phyloP scores from a whole-genome alignment of 1,284 basidiomycete species.

The Takashimella koratensis region DNA sequence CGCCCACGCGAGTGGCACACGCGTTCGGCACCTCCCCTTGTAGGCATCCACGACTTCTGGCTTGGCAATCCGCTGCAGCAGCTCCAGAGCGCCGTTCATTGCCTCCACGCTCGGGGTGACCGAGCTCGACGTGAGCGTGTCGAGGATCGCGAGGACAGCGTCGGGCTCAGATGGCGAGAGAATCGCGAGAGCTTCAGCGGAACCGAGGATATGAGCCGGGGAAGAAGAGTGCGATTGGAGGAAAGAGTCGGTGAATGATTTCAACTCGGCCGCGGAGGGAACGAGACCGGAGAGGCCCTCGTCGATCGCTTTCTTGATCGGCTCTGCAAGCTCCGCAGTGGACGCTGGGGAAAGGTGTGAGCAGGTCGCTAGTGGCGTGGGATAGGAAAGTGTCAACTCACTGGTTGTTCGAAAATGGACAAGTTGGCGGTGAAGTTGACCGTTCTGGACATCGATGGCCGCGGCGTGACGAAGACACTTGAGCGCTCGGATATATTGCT shows the following conservation, averaged over 20 bases:
- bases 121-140: conserved; percentile 19
- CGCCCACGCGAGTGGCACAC: conserved; percentile 45
- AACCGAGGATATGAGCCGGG: conserved; percentile 58
- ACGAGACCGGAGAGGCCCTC: conserved; percentile 55
- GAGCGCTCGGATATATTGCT: conserved; percentile 73
- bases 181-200: conserved; percentile 62
- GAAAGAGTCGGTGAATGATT: conserved; percentile 69
- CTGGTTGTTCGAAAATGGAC: conserved; percentile 62
- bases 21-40: conserved; percentile 21
- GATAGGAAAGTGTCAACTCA: conserved; percentile 39
- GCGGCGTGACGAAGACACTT: conserved; percentile 65
- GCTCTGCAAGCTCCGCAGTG: conserved; percentile 41
- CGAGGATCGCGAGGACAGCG: conserved; percentile 18
- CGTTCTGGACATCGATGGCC: conserved; percentile 57
- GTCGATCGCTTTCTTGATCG: conserved; percentile 41
- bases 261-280: conserved; percentile 58
- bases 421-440: conserved; percentile 68
- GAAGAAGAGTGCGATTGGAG: conserved; percentile 56
- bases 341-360: conserved; percentile 33
- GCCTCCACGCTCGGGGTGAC: conserved; percentile 18
- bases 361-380: conserved; percentile 38
- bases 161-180: conserved; percentile 63
- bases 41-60: conserved; percentile 28
- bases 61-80: conserved; percentile 15
- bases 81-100: conserved; percentile 8